Base-by-base conservation (phyloP, 495 filamentous ascomycete genomes). In the Daldinia loculata region DNA sequence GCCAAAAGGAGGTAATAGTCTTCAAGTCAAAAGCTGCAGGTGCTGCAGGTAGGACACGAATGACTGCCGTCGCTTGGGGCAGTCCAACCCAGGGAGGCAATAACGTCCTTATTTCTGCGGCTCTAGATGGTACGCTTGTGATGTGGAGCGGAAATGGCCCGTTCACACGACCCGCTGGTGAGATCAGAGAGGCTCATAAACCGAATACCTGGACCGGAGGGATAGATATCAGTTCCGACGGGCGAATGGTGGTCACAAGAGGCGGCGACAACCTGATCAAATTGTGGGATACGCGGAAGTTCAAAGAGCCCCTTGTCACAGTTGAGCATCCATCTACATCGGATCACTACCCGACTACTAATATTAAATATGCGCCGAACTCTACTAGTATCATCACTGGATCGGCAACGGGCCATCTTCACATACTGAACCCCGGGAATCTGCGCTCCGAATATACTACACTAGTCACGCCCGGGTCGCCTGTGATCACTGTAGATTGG, bases 271-370 rank as follows among this genome's bases (percentile, higher is more conserved):
- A 97, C 79, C 50, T 84, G 26, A 94, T 87, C 73, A 92, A 91
- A 81, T 86, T 98, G 6, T 99, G 95, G 95, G 95, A 99, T 80
- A 98, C 91, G 4, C 89, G 95, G 55, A 99, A 98, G 75, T 95
- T 99, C 84, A 98, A 95, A 78, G 82, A 88, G 26, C 93, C 95
- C 6, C 84, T 99, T 17, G 92, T 88, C 34, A 91, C 89, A 2
- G 87, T 92, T n/a, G 79, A 90, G 2, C 92, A 95, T 77, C 81
- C 88, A 4, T 95, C 95, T 3, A 97, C 91, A 29, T 94, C 93
- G 3, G 86, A 86, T 66, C 89, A 94, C 70, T 95, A 91, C 75
- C 88, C 94, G 0, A 92, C 92, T 43, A 89, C 89, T 51, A 95
- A 92, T 71, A 97, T 99, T 76, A 85, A 87, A 53, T 99, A 97